Evolutionary conservation across 1,139 yeast species (phyloP).

Genomic region (Lodderomyces metapsilosis): DNA sequence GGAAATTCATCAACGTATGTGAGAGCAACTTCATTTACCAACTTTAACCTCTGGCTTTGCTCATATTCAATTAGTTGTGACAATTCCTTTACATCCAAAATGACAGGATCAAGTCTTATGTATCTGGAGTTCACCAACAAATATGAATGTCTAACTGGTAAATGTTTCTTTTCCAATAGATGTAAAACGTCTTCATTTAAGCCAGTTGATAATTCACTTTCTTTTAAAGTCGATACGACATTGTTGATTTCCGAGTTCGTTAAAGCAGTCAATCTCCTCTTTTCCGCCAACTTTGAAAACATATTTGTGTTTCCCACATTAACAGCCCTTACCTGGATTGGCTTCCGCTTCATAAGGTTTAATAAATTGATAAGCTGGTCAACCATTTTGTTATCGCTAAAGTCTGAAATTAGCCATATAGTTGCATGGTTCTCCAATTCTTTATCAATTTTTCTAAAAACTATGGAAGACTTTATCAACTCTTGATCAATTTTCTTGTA

Average conservation of each 20-base stretch:
- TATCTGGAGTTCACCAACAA: conserved; percentile 44
- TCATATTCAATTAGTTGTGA: conserved; percentile 36
- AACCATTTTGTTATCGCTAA: conserved; percentile 31
- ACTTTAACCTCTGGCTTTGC: conserved; percentile 29
- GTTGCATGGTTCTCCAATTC: conserved; percentile 25
- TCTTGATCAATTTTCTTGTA: conserved; percentile 34
- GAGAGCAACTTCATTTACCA: conserved; percentile 28
- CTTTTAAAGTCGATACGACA: conserved; percentile 12
- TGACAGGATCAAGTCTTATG: conserved; percentile 27
- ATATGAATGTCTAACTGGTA: conserved; percentile 37
- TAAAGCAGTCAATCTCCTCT: conserved; percentile 14
- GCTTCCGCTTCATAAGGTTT: conserved; percentile 24
- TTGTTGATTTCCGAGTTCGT: conserved; percentile 17
- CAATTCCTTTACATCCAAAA: conserved; percentile 22
- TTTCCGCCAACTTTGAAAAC: conserved; percentile 5
- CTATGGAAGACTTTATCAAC: conserved; percentile 22
- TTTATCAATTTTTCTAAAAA: conserved; percentile 17
- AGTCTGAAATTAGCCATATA: conserved; percentile 59
- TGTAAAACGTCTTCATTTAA: not conserved
- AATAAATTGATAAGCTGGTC: conserved; percentile 42
- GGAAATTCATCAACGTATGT: conserved; percentile 32
- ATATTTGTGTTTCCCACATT: conserved; percentile 22
- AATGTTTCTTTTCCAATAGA: conserved; percentile 20
- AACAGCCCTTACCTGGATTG: conserved; percentile 37
- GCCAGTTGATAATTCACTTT: conserved; percentile 3